Percentiles rank a stretch among this genome's conserved stretches.
phyloP scores from a whole-genome alignment of 768 basidiomycete genomes.

The Collybia sordida region DNA sequence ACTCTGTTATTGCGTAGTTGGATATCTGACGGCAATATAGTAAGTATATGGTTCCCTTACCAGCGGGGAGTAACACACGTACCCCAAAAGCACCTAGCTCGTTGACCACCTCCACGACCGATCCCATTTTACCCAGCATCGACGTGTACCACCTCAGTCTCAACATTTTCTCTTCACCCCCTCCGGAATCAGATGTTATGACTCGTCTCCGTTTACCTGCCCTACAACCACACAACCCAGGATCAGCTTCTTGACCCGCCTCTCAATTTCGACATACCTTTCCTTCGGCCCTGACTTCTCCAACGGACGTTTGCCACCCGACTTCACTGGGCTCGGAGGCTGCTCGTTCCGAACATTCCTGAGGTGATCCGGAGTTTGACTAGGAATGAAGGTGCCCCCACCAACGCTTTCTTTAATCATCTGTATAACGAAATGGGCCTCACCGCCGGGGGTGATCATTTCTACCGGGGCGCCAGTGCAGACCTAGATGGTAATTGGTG shows the following conservation, averaged over 20 bases:
- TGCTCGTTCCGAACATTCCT: too few species aligned
- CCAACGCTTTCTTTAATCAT: slow-evolving; percentile 77
- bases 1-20: slow-evolving; percentile 85
- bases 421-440: slow-evolving; percentile 68
- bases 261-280: too few species aligned
- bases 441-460: slow-evolving; percentile 90
- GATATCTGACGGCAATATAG: slow-evolving; percentile 50
- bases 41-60: background rate
- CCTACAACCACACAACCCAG: too few species aligned
- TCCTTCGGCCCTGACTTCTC: too few species aligned
- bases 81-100: slow-evolving; percentile 42
- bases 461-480: slow-evolving; percentile 87
- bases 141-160: slow-evolving; percentile 84
- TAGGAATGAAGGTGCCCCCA: slow-evolving; percentile 14
- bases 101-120: slow-evolving; percentile 60
- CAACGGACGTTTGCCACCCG: too few species aligned
- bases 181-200: too few species aligned
- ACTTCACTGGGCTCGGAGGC: too few species aligned
- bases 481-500: slow-evolving; percentile 47
- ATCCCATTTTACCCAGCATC: slow-evolving; percentile 86
- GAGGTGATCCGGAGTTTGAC: too few species aligned
- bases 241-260: too few species aligned
- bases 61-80: background rate
- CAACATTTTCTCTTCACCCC: background rate
- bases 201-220: too few species aligned